Evolutionary conservation across 148 eudicot species (phyloP).

Genomic region (Camellia japonica): DNA sequence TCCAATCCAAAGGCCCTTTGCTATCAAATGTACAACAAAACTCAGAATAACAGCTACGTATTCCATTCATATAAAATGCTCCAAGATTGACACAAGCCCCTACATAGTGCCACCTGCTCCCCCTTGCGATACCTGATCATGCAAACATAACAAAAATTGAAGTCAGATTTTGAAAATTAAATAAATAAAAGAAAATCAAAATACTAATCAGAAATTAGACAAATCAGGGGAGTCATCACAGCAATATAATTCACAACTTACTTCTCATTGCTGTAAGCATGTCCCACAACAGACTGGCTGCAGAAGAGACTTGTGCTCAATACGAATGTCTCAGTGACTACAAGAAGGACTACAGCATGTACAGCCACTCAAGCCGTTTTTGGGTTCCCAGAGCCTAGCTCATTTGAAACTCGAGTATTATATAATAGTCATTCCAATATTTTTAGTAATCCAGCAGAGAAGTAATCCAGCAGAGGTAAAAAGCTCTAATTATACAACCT

Average conservation of each 20-base stretch:
- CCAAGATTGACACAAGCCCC: constrained; percentile 42
- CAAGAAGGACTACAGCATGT: constrained; percentile 22
- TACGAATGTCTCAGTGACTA: constrained; percentile 20
- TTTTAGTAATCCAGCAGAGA: not conserved
- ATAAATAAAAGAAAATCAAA: not conserved
- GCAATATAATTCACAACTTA: constrained; percentile 32
- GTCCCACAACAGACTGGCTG: constrained; percentile 28
- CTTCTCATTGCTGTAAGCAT: constrained; percentile 33
- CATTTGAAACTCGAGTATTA: constrained; percentile 45
- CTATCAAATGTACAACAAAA: constrained; percentile 30
- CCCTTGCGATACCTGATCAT: constrained; percentile 42
- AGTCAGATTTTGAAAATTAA: not conserved
- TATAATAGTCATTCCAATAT: not conserved
- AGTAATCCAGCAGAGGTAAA: not conserved
- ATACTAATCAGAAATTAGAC: constrained; percentile 35
- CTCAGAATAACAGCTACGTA: constrained; percentile 27
- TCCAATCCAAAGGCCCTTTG: constrained; percentile 51
- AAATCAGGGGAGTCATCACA: constrained; percentile 35
- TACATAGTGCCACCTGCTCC: constrained; percentile 46
- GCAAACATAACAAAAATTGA: not conserved
- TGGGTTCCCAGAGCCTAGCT: constrained; percentile 42
- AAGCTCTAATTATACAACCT: too few relatives aligned
- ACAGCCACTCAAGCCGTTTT: constrained; percentile 32
- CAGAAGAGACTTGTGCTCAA: constrained; percentile 20
- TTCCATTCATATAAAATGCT: constrained; percentile 47